Conservation (phyloP, 176 grass and related monocot species). For the Stipa capillata region DNA sequence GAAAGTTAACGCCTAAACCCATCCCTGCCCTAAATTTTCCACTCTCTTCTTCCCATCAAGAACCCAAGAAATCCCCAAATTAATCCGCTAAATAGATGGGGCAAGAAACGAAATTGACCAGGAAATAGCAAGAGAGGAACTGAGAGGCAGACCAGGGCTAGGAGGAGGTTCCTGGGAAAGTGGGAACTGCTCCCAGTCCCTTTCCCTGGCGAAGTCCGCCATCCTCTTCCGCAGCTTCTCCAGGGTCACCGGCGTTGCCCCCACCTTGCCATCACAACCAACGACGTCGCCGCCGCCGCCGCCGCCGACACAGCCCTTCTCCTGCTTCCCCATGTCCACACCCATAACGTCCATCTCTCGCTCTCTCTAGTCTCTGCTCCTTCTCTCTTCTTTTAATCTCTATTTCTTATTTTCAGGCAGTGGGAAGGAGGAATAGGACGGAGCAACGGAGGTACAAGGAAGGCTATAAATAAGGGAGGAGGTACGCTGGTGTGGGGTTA, state of each 20-base stretch:
- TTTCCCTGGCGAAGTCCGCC: slow-evolving; percentile 82
- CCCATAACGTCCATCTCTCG: slow-evolving; percentile 28
- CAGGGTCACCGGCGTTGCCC: slow-evolving; percentile 28
- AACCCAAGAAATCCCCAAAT: no score
- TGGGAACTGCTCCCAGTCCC: slow-evolving; percentile 90
- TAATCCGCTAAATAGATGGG: not conserved
- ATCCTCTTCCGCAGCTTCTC: slow-evolving; percentile 68
- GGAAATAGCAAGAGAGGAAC: not conserved
- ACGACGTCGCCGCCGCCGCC: no score
- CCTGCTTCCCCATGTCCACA: not conserved
- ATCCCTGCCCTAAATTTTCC: not conserved
- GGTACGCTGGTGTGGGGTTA: no score
- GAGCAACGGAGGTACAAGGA: not conserved
- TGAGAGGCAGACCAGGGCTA: slow-evolving; percentile 45
- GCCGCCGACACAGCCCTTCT: not conserved
- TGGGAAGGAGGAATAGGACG: not conserved
- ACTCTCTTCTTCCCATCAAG: no score
- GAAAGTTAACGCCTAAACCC: not conserved
- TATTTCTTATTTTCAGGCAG: not conserved
- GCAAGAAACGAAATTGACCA: not conserved
- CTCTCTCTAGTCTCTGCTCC: not conserved
- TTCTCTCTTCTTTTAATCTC: not conserved
- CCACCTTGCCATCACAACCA: not conserved
- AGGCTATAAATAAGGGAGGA: no score
- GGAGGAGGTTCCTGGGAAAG: slow-evolving; percentile 86